Percentiles rank a stretch among this genome's conserved stretches.
Evolutionary conservation across 139 green algal species (phyloP).

Genomic region (Bryopsis sp.): DNA sequence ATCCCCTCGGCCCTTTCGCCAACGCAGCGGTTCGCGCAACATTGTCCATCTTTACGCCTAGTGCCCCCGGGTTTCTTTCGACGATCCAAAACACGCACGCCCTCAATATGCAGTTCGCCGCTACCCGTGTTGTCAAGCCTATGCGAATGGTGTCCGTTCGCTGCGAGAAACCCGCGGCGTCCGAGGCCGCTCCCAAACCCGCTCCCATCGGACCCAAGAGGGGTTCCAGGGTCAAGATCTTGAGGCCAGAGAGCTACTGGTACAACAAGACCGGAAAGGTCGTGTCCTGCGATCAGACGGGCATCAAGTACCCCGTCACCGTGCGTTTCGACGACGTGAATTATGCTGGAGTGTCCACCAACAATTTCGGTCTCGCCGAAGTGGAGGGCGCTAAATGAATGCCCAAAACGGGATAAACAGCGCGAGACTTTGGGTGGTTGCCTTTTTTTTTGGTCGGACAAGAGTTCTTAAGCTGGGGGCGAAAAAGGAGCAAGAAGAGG

Average conservation of each 20-base stretch:
- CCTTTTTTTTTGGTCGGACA: background rate
- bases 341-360: conserved; percentile 94
- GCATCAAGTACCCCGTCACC: conserved; percentile 93
- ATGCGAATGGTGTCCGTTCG: too few relatives aligned
- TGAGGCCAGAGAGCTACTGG: conserved; percentile 98
- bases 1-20: too few relatives aligned
- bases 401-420: conserved; percentile 6
- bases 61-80: too few relatives aligned
- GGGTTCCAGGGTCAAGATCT: conserved; percentile 81
- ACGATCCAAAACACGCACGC: too few relatives aligned
- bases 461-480: background rate
- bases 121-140: too few relatives aligned
- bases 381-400: conserved; percentile 43
- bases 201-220: conserved; percentile 71
- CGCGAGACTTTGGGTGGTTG: background rate
- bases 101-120: too few relatives aligned
- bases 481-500: background rate
- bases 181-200: conserved; percentile 28
- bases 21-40: too few relatives aligned
- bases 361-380: conserved; percentile 97
- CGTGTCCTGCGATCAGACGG: conserved; percentile 93
- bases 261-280: conserved; percentile 98
- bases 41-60: too few relatives aligned
- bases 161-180: too few relatives aligned
- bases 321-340: conserved; percentile 97